Conservation (phyloP, 352 stramenopile genomes). For the Hyaloperonospora arabidopsidis region DNA sequence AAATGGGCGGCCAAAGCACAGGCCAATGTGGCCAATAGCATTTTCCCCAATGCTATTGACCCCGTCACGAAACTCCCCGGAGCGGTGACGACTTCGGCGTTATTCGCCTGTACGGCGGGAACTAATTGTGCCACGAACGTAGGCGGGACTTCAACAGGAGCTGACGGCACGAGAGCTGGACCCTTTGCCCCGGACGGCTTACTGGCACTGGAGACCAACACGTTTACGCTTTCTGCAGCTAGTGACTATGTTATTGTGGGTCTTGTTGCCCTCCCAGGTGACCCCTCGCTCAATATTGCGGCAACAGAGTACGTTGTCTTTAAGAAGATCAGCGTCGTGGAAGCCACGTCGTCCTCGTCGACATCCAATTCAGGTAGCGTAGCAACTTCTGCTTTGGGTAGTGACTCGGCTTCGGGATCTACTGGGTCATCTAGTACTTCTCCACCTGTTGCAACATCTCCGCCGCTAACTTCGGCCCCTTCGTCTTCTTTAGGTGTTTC, state of each 20-base stretch:
- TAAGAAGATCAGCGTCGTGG: conserved; percentile 55
- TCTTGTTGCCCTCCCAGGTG: conserved; percentile 49
- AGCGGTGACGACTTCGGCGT: conserved; percentile 30
- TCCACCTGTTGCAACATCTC: conserved; percentile 20
- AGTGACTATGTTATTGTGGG: conserved; percentile 64
- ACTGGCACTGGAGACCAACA: conserved; percentile 40
- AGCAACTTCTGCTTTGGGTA: conserved; percentile 7
- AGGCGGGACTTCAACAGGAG: conserved; percentile 30
- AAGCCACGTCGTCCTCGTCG: conserved; percentile 14
- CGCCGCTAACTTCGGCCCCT: conserved; percentile 15
- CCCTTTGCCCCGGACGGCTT: conserved; percentile 35
- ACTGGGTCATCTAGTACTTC: conserved; percentile 9
- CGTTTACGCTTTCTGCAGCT: conserved; percentile 40
- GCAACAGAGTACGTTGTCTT: conserved; percentile 61
- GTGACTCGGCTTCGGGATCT: conserved; percentile 7
- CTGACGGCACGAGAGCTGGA: conserved; percentile 28
- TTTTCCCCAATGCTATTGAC: conserved; percentile 63
- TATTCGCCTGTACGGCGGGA: conserved; percentile 53
- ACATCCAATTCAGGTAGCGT: conserved; percentile 23
- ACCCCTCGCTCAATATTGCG: conserved; percentile 39
- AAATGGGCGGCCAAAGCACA: conserved; percentile 42
- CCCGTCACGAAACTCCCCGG: conserved; percentile 26
- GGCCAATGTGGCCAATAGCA: conserved; percentile 30
- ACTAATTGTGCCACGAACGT: conserved; percentile 60
- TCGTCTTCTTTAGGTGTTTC: conserved; percentile 21